Evolutionary conservation across 805 yeast genomes (phyloP).

Genomic region (Yarrowia bubula): DNA sequence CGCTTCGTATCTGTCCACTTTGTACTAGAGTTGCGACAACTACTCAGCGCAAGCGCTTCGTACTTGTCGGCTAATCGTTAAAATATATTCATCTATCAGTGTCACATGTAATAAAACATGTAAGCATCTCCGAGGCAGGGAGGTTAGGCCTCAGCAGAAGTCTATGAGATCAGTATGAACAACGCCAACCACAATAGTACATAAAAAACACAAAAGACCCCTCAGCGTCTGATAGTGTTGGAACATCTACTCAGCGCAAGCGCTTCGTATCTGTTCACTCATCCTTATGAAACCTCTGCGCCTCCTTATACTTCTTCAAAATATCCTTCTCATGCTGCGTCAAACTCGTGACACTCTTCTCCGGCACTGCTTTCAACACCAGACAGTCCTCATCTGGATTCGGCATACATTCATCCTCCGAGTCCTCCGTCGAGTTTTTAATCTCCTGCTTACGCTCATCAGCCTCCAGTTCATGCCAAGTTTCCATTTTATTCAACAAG

Average conservation of each 20-base stretch:
- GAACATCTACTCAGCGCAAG: too few species aligned
- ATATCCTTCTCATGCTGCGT: slow-evolving; percentile 25
- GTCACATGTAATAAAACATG: too few species aligned
- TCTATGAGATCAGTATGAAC: too few species aligned
- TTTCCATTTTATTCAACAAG: slow-evolving; percentile 59
- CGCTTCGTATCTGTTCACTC: not conserved
- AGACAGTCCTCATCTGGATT: slow-evolving; percentile 5
- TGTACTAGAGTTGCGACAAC: not conserved
- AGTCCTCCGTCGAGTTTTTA: slow-evolving; percentile 16
- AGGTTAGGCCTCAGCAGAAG: too few species aligned
- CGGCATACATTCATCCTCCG: slow-evolving; percentile 26
- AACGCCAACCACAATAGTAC: too few species aligned
- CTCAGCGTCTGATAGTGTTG: too few species aligned
- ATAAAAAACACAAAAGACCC: too few species aligned
- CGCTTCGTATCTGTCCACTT: not conserved
- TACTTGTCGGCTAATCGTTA: too few species aligned
- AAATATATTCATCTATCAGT: too few species aligned
- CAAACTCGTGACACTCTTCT: slow-evolving; percentile 17
- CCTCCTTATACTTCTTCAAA: slow-evolving; percentile 19
- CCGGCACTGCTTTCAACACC: slow-evolving; percentile 6
- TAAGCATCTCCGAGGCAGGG: too few species aligned
- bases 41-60: too few species aligned
- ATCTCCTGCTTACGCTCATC: slow-evolving; percentile 29
- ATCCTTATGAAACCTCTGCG: slow-evolving; percentile 3
- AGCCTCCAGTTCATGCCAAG: slow-evolving; percentile 60